A percentile compares a stretch with the other conserved stretches of the same genome.
Conservation (phyloP, 306 rosid genomes). For the Vigna hirtella region DNA sequence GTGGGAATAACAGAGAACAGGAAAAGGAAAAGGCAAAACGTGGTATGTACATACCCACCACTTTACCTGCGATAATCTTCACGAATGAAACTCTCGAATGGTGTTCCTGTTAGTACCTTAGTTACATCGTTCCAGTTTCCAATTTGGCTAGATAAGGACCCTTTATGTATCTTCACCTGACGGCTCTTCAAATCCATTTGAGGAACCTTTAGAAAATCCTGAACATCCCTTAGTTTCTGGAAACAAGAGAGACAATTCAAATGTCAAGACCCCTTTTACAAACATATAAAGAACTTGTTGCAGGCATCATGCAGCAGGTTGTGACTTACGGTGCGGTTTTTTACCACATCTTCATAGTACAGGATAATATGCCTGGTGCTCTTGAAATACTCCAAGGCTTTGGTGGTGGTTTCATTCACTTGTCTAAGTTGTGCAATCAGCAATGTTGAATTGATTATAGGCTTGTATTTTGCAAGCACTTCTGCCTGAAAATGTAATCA, state of each 20-base stretch:
- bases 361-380: slow-evolving; percentile 81
- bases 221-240: slow-evolving; percentile 83
- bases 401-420: slow-evolving; percentile 74
- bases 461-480: slow-evolving; percentile 91
- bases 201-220: slow-evolving; percentile 88
- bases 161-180: slow-evolving; percentile 95
- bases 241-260: slow-evolving; percentile 34
- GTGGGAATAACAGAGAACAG: background rate
- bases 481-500: slow-evolving; percentile 75
- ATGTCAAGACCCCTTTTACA: background rate
- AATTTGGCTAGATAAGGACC: slow-evolving; percentile 68
- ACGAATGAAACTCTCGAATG: slow-evolving; percentile 62
- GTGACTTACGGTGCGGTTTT: slow-evolving; percentile 78
- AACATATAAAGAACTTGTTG: background rate
- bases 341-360: slow-evolving; percentile 87
- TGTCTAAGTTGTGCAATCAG: slow-evolving; percentile 68
- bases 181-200: slow-evolving; percentile 71
- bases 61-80: slow-evolving; percentile 61
- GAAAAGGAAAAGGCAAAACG: slow-evolving; percentile 33
- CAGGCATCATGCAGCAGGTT: background rate
- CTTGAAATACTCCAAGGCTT: slow-evolving; percentile 91
- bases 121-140: slow-evolving; percentile 72
- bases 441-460: slow-evolving; percentile 72
- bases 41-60: slow-evolving; percentile 59
- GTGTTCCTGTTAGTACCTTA: slow-evolving; percentile 72